phyloP scores from a whole-genome alignment of 2,329 filamentous ascomycete genomes.

The Akanthomyces dipterigenus region DNA sequence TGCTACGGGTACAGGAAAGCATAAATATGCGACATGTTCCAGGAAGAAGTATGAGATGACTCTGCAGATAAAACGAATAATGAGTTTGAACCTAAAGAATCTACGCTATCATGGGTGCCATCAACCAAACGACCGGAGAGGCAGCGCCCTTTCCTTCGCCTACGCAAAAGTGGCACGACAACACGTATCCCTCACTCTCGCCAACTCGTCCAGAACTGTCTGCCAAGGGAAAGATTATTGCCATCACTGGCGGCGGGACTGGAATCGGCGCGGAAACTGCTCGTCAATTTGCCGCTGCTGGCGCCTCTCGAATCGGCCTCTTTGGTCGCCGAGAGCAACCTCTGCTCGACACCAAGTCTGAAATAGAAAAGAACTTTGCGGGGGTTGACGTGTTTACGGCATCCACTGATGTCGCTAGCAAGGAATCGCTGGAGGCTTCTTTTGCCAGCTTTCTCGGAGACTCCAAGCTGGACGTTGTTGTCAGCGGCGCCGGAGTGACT shows the following conservation, averaged over 20 bases:
- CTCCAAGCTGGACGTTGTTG: constrained; percentile 20
- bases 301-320: constrained; percentile 45
- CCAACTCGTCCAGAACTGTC: constrained; percentile 20
- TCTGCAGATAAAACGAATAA: not conserved
- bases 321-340: constrained; percentile 22
- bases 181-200: constrained; percentile 22
- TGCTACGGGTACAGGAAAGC: too few species aligned
- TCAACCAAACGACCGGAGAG: not conserved
- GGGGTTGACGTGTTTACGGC: constrained; percentile 12
- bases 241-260: constrained; percentile 49
- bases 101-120: not conserved
- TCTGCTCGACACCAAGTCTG: constrained; percentile 20
- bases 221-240: constrained; percentile 35
- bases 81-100: too few species aligned
- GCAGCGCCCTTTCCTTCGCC: constrained; percentile 13
- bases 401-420: constrained; percentile 16
- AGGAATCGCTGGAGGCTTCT: constrained; percentile 6
- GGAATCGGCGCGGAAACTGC: constrained; percentile 42
- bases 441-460: constrained; percentile 3
- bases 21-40: too few species aligned
- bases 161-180: constrained; percentile 14
- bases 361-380: constrained; percentile 15
- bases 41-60: too few species aligned
- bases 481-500: constrained; percentile 22
- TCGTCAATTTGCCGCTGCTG: constrained; percentile 30